Evolutionary conservation across 2,329 filamentous ascomycete species (phyloP).

Genomic region (Beauveria australis): DNA sequence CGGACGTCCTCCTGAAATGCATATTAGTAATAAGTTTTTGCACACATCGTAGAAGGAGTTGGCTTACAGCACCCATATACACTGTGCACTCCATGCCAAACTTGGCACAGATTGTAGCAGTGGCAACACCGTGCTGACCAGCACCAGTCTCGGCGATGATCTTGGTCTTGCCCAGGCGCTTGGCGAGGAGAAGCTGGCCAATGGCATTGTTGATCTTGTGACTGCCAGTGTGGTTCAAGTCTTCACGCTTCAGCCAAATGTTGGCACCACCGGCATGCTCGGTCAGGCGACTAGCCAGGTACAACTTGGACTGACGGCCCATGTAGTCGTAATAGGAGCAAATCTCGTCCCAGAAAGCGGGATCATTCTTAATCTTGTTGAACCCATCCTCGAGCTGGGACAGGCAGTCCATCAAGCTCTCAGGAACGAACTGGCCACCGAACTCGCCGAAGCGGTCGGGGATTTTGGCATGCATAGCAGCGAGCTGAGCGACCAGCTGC

Average conservation of each 20-base stretch:
- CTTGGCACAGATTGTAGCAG: conserved; percentile 93
- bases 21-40: conserved; percentile 16
- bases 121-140: conserved; percentile 95
- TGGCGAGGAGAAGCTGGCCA: conserved; percentile 82
- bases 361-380: conserved; percentile 76
- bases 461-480: conserved; percentile 71
- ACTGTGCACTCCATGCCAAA: conserved; percentile 98
- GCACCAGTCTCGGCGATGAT: conserved; percentile 98
- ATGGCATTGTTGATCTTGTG: conserved; percentile 99
- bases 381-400: conserved; percentile 87
- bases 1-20: conserved; percentile 71
- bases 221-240: conserved; percentile 93
- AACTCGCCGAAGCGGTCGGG: conserved; percentile 91
- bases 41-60: background rate
- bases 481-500: conserved; percentile 72
- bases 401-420: conserved; percentile 95
- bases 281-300: conserved; percentile 80
- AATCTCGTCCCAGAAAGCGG: conserved; percentile 95
- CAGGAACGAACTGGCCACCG: conserved; percentile 93
- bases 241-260: conserved; percentile 97
- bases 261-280: conserved; percentile 85
- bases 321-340: conserved; percentile 95
- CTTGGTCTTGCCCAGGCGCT: conserved; percentile 82
- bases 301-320: conserved; percentile 85
- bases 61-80: conserved; percentile 78